Conservation (phyloP, 225 moss, liverwort and hornwort genomes). For the Asterella californica region DNA sequence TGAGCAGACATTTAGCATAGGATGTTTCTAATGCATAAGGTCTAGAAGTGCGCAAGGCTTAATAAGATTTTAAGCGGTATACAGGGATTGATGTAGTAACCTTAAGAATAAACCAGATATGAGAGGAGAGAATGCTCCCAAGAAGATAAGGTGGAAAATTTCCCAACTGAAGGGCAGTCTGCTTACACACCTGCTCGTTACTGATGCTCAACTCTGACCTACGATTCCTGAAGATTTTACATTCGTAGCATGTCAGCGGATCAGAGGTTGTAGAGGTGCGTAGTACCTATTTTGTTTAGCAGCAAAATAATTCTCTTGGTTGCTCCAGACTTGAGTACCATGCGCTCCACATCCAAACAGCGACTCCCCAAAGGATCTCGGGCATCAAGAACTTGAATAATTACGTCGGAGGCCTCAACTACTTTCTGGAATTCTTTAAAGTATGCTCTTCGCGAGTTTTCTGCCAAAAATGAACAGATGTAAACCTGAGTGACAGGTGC, state of each 20-base stretch:
- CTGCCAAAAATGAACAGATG: constrained; percentile 31
- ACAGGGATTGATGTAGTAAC: too few species aligned
- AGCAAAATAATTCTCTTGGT: constrained; percentile 76
- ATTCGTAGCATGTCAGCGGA: background rate
- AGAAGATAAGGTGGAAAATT: too few species aligned
- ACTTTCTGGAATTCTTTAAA: constrained; percentile 82
- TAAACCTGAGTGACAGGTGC: background rate
- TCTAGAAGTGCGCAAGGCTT: too few species aligned
- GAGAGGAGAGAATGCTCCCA: too few species aligned
- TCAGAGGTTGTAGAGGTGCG: background rate
- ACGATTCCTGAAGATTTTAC: background rate
- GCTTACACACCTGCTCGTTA: background rate
- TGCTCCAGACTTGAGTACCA: constrained; percentile 76
- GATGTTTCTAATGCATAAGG: too few species aligned
- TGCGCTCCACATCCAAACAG: constrained; percentile 71
- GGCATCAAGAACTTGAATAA: constrained; percentile 85
- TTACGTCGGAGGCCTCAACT: constrained; percentile 75
- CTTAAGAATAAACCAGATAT: too few species aligned
- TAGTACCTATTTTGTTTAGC: constrained; percentile 78
- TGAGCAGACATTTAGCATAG: too few species aligned
- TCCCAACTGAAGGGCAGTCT: too few species aligned
- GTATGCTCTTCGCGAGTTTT: constrained; percentile 75
- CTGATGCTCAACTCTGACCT: background rate
- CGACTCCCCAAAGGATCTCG: constrained; percentile 90
- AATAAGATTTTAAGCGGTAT: too few species aligned